Evolutionary conservation across 768 basidiomycete species (phyloP), one percentile per base, ranked within the genome.

Genomic region (Pluteus cervinus): DNA sequence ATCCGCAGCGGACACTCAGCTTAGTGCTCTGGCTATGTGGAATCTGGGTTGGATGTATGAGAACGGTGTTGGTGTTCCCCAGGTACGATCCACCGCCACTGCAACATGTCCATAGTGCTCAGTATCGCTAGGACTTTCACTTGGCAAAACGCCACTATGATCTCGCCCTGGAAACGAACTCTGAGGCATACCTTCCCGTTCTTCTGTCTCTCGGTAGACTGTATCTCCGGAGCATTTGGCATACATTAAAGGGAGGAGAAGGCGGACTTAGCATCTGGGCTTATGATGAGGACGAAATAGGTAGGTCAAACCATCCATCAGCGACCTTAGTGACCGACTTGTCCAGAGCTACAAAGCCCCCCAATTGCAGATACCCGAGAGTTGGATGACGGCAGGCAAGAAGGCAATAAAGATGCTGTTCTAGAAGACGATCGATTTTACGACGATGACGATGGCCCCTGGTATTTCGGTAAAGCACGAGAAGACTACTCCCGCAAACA

Each of bases 21-120:
- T 85, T 50, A 96, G 91, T 48, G 91, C 96, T 1, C 68, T 98
- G 45, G 92, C 96, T 1, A 89, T 96, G 81, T 97, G 91, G 91
- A 96, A 97, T 53, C 63, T 98, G 8, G 96, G 94, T 2, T 97
- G 89, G 88, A 98, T 98, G 96, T 98, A 97, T 57, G 94, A 98
- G 63, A 89, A 91, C 49, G 96, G 96, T 0, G 57, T 87, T 15
- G 96, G 96, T 2, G 88, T 98, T 0, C 79, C 86, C 17, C 84
- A 86, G 71, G 89, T 87, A 44, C 44, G 32, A 21, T 20, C 14
- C 24, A 35, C 29, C 16, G n/a, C 20, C n/a, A n/a, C n/a, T n/a
- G n/a, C n/a, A n/a, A n/a, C n/a, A n/a, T n/a, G n/a, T n/a, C n/a
- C n/a, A n/a, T n/a, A n/a, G n/a, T n/a, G n/a, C n/a, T n/a, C n/a